Conservation (phyloP, 495 filamentous ascomycete genomes). For the Podospora appendiculata region DNA sequence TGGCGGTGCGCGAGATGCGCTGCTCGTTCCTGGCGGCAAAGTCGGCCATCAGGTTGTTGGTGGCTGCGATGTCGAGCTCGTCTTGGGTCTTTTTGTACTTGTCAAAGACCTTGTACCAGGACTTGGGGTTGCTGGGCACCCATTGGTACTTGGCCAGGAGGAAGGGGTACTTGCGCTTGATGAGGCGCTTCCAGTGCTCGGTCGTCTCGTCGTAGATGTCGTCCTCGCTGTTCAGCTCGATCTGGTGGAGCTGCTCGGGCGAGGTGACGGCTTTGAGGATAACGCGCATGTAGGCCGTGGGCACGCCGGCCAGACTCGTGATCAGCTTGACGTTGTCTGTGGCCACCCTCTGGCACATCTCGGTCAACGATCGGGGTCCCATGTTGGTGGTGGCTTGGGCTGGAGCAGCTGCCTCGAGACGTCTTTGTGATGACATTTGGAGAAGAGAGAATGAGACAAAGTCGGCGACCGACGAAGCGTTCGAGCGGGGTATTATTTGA, state of each 20-base stretch:
- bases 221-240: constrained; percentile 25
- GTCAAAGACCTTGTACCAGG: constrained; percentile 30
- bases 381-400: constrained; percentile 1
- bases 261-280: constrained; percentile 25
- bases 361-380: constrained; percentile 26
- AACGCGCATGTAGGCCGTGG: neutral
- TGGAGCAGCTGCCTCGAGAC: no score
- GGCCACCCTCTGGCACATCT: constrained; percentile 22
- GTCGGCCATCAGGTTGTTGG: constrained; percentile 28
- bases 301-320: constrained; percentile 7
- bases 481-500: no score
- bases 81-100: constrained; percentile 33
- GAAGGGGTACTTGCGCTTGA: constrained; percentile 23
- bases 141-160: constrained; percentile 15
- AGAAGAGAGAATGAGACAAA: no score
- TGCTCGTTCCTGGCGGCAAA: constrained; percentile 22
- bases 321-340: constrained; percentile 18
- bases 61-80: constrained; percentile 42
- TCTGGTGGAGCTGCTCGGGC: constrained; percentile 23
- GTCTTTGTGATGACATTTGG: no score
- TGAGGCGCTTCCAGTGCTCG: constrained; percentile 32
- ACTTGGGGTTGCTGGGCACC: constrained; percentile 21
- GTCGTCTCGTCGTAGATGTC: constrained; percentile 24
- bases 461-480: no score
- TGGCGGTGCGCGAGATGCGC: constrained; percentile 18